Conservation (phyloP, 176 grass and related monocot genomes). For the Juncus inflexus region DNA sequence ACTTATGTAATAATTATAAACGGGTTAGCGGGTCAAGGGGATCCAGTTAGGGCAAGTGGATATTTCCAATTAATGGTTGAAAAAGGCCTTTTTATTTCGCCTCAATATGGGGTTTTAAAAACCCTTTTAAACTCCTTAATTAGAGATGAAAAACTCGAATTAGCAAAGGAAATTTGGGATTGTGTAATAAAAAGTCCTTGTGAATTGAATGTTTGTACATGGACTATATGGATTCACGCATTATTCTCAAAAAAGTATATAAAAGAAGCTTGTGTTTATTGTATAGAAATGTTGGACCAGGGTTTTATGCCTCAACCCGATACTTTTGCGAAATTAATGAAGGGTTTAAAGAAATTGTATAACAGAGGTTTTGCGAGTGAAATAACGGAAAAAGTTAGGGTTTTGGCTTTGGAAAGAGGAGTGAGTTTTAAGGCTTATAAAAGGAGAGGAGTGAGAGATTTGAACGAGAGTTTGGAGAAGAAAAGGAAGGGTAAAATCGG, state of each 20-base stretch:
- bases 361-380: slow-evolving; percentile 75
- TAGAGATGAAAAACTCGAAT: slow-evolving; percentile 69
- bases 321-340: slow-evolving; percentile 90
- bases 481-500: slow-evolving; percentile 45
- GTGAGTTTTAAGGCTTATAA: slow-evolving; percentile 96
- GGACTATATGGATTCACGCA: slow-evolving; percentile 96
- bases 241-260: slow-evolving; percentile 62
- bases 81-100: slow-evolving; percentile 66
- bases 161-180: slow-evolving; percentile 85
- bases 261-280: slow-evolving; percentile 82
- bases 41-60: slow-evolving; percentile 51
- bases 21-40: slow-evolving; percentile 57
- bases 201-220: slow-evolving; percentile 74
- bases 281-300: slow-evolving; percentile 87
- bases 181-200: slow-evolving; percentile 67
- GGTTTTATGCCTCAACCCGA: slow-evolving; percentile 84
- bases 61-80: slow-evolving; percentile 87
- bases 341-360: slow-evolving; percentile 79
- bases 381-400: slow-evolving; percentile 85
- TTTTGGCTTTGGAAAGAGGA: slow-evolving; percentile 83
- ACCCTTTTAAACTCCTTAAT: slow-evolving; percentile 73
- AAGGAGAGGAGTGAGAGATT: slow-evolving; percentile 70
- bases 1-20: slow-evolving; percentile 81
- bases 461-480: slow-evolving; percentile 59
- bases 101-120: slow-evolving; percentile 83